Base-by-base conservation (phyloP, 2,329 filamentous ascomycete genomes). In the Apiospora sp. region DNA sequence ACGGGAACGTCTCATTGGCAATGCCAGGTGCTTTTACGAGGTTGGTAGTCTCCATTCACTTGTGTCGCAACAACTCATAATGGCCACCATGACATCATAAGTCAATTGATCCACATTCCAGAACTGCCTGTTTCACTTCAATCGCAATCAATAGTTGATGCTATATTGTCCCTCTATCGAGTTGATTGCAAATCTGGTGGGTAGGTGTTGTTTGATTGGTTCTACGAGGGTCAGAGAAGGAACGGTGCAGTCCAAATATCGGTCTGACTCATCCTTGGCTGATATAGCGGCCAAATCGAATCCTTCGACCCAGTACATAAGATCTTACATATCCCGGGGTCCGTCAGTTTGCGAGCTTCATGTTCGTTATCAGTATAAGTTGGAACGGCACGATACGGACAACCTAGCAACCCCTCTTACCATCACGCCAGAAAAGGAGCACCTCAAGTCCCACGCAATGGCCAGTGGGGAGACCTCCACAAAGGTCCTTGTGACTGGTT, bases 241-340 rank as follows among this genome's bases (percentile, higher is more conserved):
- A n/a, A 58, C 51, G 16, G 14, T 16, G 27, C 16, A 58, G 51
- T 22, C 27, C 13, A 58, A 58, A 54, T 54, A 54, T 6, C 58
- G 58, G 58, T 41, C 58, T 64, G 58, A 64, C 58, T 64, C 58
- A 64, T 64, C 19, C 58, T 64, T 64, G 58, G 58, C 58, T 8
- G 13, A 1, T 4, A 22, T 41, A 41, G 34, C 12, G 30, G 54
- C 30, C 34, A 8, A 22, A 10, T 41, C 41, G 22, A 6, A n/a
- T 64, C 34, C 58, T n/a, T 64, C 7, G 2, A 19, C 19, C 22
- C 58, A n/a, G n/a, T n/a, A 41, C 34, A 3, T 34, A 24, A 14
- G 30, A 41, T 24, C 12, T 19, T 64, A 34, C 19, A 41, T 41
- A 37, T 22, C 16, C 34, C 12, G n/a, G 10, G 30, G 4, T 3